phyloP scores from a whole-genome alignment of 2,329 filamentous ascomycete species.

The Alternaria rosae region DNA sequence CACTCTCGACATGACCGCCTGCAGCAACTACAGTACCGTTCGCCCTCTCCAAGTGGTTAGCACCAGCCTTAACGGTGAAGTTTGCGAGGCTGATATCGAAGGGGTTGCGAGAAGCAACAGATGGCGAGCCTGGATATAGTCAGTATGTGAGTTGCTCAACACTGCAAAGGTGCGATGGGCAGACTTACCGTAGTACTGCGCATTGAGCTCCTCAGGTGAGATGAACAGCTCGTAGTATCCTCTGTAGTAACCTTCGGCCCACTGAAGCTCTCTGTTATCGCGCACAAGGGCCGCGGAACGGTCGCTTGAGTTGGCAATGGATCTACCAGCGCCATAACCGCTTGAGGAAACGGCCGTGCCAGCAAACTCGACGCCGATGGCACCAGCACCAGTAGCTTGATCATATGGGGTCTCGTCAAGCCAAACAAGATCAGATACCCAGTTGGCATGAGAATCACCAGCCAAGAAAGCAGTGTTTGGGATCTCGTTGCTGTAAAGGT shows the following conservation, averaged over 20 bases:
- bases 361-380: conserved; percentile 60
- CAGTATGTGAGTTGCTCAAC: background rate
- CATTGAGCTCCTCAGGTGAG: conserved; percentile 61
- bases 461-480: conserved; percentile 74
- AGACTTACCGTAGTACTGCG: conserved; percentile 66
- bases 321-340: conserved; percentile 48
- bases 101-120: conserved; percentile 64
- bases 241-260: conserved; percentile 75
- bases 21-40: conserved; percentile 43
- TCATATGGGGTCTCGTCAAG: conserved; percentile 48
- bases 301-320: conserved; percentile 56
- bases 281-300: conserved; percentile 47
- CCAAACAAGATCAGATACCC: conserved; percentile 57
- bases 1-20: conserved; percentile 60
- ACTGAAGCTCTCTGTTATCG: conserved; percentile 70
- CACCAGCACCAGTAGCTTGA: conserved; percentile 46
- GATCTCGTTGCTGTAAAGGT: conserved; percentile 71
- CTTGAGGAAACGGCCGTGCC: conserved; percentile 70
- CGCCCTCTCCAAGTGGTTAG: conserved; percentile 62
- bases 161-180: background rate
- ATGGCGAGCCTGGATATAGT: conserved; percentile 53
- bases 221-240: conserved; percentile 73
- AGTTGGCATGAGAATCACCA: conserved; percentile 72
- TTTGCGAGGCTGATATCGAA: conserved; percentile 72
- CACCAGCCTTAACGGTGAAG: conserved; percentile 69